Evolutionary conservation across 2,329 filamentous ascomycete genomes (phyloP), one percentile per base, ranked within the genome.

Genomic region (Alternaria sp.): DNA sequence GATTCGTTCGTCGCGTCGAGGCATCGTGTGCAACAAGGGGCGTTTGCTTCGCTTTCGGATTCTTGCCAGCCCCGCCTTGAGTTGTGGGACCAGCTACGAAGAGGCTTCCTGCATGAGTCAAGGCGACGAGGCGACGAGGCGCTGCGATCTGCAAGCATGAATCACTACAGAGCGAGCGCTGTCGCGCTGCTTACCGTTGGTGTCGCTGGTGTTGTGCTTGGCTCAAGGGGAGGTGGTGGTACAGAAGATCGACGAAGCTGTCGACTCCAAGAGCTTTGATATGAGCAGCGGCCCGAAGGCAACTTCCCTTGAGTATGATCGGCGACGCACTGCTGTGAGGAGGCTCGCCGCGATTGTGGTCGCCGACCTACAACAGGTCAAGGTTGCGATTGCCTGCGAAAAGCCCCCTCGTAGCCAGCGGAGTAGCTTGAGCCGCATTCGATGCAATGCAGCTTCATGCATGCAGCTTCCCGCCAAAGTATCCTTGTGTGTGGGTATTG

Each of bases 11-110:
- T 25, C 45, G 45, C 50, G 30, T 56, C 50, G 51, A 44, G 56
- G 28, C 44, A 57, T 57, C 32, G 47, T 36, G 46, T 49, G 51
- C 55, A 47, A 30, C 51, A 44, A 25, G 19, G 50, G 28, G 21
- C 43, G n/a, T 65, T 32, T 54, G 60, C 43, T 64, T 56, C 46
- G 21, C 49, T 28, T 45, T 32, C 62, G 65, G 59, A 56, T 62
- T 26, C 25, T 21, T 40, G 55, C 52, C 40, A 30, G 43, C 54
- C 47, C 46, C 52, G 46, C 19, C 45, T 26, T 47, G 15, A 9
- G 55, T 25, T 23, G 58, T 62, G 30, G 25, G 54, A 65, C 62
- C 36, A 19, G 28, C 50, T 23, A 64, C 55, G 30, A 46, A n/a
- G 28, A 55, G 21, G 43, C 13, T 47, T 51, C 46, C 26, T 49